Percentiles rank a stretch among this genome's conserved stretches.
Conservation (phyloP, 495 filamentous ascomycete species). For the Penicillium taxi region DNA sequence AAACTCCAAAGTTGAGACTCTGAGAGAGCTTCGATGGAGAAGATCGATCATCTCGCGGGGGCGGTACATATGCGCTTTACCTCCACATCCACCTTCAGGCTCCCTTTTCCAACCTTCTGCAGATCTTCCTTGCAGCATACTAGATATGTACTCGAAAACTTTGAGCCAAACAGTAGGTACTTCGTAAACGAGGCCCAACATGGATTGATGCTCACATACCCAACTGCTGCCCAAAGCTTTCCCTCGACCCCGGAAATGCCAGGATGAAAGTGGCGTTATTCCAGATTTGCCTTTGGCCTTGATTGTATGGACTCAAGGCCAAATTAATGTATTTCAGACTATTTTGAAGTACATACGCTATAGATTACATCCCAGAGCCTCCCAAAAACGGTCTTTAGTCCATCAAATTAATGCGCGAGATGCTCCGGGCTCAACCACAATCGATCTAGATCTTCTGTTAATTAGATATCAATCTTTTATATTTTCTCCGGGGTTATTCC, state of each 20-base stretch:
- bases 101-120: conserved; percentile 10
- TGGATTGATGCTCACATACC: conserved; percentile 18
- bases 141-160: conserved; percentile 12
- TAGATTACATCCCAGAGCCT: conserved; percentile 8
- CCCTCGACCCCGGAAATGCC: conserved; percentile 5
- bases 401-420: conserved; percentile 11
- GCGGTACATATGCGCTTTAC: conserved; percentile 6
- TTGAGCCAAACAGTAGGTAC: no score
- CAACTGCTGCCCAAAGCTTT: conserved; percentile 33
- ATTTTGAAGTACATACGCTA: no score
- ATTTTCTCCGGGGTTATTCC: conserved; percentile 4
- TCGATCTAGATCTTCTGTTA: conserved; percentile 18
- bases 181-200: conserved; percentile 8
- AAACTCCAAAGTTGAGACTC: no score
- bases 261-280: conserved; percentile 11
- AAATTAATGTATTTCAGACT: no score
- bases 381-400: conserved; percentile 4
- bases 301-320: no score
- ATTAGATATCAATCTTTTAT: conserved; percentile 4
- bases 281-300: conserved; percentile 1
- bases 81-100: conserved; percentile 18
- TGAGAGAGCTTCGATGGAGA: neutral
- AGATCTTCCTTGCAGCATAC: conserved; percentile 13
- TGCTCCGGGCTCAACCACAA: conserved; percentile 9
- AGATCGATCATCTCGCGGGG: conserved; percentile 10